phyloP scores from a whole-genome alignment of 768 basidiomycete genomes.

The Boletus insuetus region DNA sequence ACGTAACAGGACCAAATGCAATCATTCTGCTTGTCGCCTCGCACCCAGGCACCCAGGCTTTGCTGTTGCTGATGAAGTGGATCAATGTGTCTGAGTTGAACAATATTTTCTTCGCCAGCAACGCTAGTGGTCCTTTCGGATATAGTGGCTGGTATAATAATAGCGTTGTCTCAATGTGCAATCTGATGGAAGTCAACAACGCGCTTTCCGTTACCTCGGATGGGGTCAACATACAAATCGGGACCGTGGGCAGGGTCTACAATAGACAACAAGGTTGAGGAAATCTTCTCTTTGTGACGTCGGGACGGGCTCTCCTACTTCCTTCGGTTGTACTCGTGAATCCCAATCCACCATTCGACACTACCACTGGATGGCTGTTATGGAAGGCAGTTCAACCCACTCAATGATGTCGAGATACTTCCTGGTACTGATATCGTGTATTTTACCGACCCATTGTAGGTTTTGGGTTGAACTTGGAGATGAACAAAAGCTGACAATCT shows the following conservation, averaged over 20 bases:
- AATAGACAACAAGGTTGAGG: conserved; percentile 20
- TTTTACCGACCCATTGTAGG: conserved; percentile 73
- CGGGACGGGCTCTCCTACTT: conserved; percentile 61
- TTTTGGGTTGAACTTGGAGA: background rate
- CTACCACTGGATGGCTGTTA: conserved; percentile 78
- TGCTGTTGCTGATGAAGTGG: conserved; percentile 76
- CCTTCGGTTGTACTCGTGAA: conserved; percentile 60
- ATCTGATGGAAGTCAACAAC: conserved; percentile 49
- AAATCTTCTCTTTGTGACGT: conserved; percentile 58
- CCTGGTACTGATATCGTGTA: conserved; percentile 64
- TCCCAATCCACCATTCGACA: too few relatives aligned
- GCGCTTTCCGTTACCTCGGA: conserved; percentile 36
- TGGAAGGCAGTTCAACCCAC: conserved; percentile 78
- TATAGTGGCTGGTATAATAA: conserved; percentile 64
- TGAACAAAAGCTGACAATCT: background rate
- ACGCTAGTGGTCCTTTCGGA: conserved; percentile 63
- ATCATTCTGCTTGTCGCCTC: conserved; percentile 60
- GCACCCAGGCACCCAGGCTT: conserved; percentile 45
- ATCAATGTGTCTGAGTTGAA: conserved; percentile 61
- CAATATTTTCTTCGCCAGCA: conserved; percentile 71
- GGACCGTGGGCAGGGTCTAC: conserved; percentile 25
- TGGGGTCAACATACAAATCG: conserved; percentile 51
- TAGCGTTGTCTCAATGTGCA: conserved; percentile 61
- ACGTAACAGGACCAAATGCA: conserved; percentile 55
- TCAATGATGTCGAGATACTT: conserved; percentile 77